Conservation (phyloP, 2,329 filamentous ascomycete genomes). For the Keithomyces neogunnii region DNA sequence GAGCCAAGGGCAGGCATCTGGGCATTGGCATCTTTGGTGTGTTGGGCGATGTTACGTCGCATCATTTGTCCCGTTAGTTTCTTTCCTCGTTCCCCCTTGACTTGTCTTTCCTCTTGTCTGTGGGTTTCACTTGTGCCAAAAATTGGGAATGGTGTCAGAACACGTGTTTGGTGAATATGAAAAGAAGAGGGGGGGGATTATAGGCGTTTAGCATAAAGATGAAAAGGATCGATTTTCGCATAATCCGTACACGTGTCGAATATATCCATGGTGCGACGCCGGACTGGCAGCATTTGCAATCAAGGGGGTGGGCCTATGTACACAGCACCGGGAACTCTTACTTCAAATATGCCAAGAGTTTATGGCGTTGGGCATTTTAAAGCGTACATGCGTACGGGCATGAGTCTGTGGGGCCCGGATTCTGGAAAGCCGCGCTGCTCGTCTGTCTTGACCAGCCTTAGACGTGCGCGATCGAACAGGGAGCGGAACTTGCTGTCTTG, state of each 20-base stretch:
- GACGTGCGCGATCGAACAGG: constrained; percentile 61
- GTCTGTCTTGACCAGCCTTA: constrained; percentile 62
- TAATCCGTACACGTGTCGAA: no score
- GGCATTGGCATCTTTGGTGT: no score
- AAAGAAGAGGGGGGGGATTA: not conserved
- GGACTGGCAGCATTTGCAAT: no score
- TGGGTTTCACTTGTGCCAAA: not conserved
- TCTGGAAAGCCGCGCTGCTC: constrained; percentile 62
- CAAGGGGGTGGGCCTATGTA: no score
- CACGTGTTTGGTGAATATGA: not conserved
- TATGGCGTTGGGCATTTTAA: constrained; percentile 24
- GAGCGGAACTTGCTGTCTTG: constrained; percentile 61
- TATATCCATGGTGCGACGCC: no score
- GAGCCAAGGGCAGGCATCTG: no score
- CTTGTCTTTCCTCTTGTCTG: no score
- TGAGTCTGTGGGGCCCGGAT: constrained; percentile 40
- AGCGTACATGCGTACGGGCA: constrained; percentile 72
- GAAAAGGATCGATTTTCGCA: not conserved
- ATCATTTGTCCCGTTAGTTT: no score
- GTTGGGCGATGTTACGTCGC: no score
- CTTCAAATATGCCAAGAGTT: no score
- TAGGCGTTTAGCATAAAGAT: not conserved
- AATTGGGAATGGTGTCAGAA: not conserved
- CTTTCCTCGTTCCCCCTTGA: no score
- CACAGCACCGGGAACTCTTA: no score